phyloP scores from a whole-genome alignment of 306 rosid species.

The Medicago ruthenica region DNA sequence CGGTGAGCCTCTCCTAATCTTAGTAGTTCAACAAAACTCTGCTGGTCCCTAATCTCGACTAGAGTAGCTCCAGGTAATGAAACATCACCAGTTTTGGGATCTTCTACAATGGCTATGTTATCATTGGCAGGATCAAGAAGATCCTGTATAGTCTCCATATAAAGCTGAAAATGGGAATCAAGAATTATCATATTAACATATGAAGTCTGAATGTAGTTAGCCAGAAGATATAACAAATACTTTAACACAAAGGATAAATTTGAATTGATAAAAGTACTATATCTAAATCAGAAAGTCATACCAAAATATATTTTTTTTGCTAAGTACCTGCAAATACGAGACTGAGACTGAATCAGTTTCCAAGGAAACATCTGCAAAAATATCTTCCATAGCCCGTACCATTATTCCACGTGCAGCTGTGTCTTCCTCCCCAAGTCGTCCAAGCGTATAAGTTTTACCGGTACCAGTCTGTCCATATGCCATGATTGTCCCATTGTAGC shows the following conservation, averaged over 20 bases:
- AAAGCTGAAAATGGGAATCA: conserved; percentile 67
- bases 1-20: conserved; percentile 96
- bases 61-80: conserved; percentile 93
- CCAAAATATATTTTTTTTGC: conserved; percentile 19
- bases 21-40: conserved; percentile 82
- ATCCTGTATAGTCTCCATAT: conserved; percentile 98
- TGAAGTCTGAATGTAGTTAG: conserved; percentile 25
- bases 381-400: conserved; percentile 99
- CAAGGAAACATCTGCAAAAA: conserved; percentile 74
- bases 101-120: conserved; percentile 87
- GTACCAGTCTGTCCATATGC: conserved; percentile 99
- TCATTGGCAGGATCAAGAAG: conserved; percentile 94
- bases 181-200: conserved; percentile 38
- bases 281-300: conserved; percentile 15
- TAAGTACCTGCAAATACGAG: conserved; percentile 88
- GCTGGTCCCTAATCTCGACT: conserved; percentile 86
- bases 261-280: conserved; percentile 1
- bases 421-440: conserved; percentile 97
- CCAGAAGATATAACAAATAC: conserved; percentile 31
- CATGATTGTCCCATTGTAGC: conserved; percentile 98
- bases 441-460: conserved; percentile 96
- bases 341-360: conserved; percentile 85
- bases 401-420: conserved; percentile 98
- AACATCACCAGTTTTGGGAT: conserved; percentile 97
- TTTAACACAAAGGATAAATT: conserved; percentile 7